phyloP scores from a whole-genome alignment of 176 grass and related monocot genomes.

The Hordeum marinum region DNA sequence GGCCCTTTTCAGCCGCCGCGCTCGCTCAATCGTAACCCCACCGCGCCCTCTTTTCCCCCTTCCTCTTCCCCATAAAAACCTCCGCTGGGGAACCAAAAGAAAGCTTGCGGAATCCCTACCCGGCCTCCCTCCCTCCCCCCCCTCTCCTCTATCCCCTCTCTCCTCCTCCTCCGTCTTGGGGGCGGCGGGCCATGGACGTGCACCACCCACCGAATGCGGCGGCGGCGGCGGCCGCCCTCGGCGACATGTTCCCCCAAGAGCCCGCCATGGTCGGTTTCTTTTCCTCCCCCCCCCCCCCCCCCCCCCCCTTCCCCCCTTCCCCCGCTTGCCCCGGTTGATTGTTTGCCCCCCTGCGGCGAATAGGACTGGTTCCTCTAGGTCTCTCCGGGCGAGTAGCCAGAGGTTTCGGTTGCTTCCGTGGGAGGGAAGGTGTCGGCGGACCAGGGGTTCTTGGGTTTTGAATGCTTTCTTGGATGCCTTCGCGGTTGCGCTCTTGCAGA shows the following conservation, averaged over 20 bases:
- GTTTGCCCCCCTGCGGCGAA: not conserved
- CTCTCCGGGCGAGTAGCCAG: not conserved
- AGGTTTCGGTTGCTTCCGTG: not conserved
- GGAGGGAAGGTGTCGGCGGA: not conserved
- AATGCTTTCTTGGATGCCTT: not conserved
- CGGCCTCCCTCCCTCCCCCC: not conserved
- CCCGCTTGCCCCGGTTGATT: not conserved
- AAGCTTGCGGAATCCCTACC: slow-evolving; percentile 20
- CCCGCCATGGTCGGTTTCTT: slow-evolving; percentile 26
- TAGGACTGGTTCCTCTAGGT: not conserved
- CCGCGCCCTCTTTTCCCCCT: not conserved
- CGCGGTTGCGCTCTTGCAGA: not conserved
- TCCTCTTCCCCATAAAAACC: slow-evolving; percentile 37
- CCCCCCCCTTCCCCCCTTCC: not conserved
- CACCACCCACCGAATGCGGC: slow-evolving; percentile 27
- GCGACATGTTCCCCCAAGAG: slow-evolving; percentile 28
- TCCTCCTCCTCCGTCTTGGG: not conserved
- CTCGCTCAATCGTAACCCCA: not conserved
- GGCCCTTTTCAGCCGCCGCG: not conserved
- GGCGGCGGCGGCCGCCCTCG: not conserved
- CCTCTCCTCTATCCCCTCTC: too few species aligned
- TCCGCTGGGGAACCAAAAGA: not conserved
- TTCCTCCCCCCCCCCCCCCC: not conserved
- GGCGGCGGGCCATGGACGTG: slow-evolving; percentile 36
- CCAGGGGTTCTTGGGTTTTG: not conserved